A percentile compares a stretch with the other conserved stretches of the same genome.
Conservation (phyloP, 805 yeast species). For the Cyberlindnera subsufficiens region DNA sequence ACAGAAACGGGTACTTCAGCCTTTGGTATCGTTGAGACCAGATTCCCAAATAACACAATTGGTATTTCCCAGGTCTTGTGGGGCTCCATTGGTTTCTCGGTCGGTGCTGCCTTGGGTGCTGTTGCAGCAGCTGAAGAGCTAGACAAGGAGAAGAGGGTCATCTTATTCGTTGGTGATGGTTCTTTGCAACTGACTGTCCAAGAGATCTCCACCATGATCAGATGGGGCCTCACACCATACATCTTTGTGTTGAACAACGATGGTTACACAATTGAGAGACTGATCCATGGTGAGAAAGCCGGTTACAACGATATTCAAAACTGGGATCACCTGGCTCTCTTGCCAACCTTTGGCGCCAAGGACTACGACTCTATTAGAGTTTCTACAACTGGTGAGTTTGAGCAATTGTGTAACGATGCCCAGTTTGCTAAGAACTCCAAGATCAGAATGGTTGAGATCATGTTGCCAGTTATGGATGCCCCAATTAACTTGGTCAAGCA, state of each 20-base stretch:
- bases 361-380: slow-evolving; percentile 51
- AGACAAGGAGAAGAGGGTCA: slow-evolving; percentile 55
- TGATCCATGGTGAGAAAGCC: slow-evolving; percentile 65
- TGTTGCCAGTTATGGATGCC: slow-evolving; percentile 67
- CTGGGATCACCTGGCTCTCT: slow-evolving; percentile 58
- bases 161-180: slow-evolving; percentile 71
- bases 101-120: slow-evolving; percentile 66
- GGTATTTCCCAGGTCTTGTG: slow-evolving; percentile 73
- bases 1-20: slow-evolving; percentile 76
- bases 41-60: slow-evolving; percentile 54
- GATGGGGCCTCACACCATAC: slow-evolving; percentile 64
- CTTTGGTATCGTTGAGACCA: slow-evolving; percentile 62
- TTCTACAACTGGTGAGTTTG: slow-evolving; percentile 52
- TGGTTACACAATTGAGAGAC: slow-evolving; percentile 72
- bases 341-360: slow-evolving; percentile 44
- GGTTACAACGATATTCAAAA: slow-evolving; percentile 61
- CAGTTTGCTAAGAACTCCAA: slow-evolving; percentile 49
- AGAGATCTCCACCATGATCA: slow-evolving; percentile 64
- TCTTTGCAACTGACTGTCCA: slow-evolving; percentile 70
- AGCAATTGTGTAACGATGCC: slow-evolving; percentile 39
- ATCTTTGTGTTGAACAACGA: slow-evolving; percentile 64
- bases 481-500: slow-evolving; percentile 60
- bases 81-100: slow-evolving; percentile 72
- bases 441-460: slow-evolving; percentile 61
- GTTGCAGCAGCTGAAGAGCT: slow-evolving; percentile 61